phyloP scores from a whole-genome alignment of 2,329 filamentous ascomycete species.

The Pseudogymnoascus verrucosus region DNA sequence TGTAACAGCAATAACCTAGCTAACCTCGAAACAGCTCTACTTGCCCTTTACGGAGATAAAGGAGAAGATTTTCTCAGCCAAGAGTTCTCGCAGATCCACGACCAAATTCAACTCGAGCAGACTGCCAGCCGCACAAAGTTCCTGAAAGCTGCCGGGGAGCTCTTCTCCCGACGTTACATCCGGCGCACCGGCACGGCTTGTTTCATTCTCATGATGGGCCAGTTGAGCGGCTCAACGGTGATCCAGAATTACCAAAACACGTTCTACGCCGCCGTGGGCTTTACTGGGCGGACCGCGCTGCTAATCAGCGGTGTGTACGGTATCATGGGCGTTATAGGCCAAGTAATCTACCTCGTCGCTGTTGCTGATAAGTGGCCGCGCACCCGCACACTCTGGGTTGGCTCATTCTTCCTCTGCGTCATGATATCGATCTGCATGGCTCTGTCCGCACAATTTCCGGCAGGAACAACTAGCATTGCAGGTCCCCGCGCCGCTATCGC shows the following conservation, averaged over 20 bases:
- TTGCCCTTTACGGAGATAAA: slow-evolving; percentile 17
- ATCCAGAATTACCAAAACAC: slow-evolving; percentile 33
- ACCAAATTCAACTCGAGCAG: slow-evolving; percentile 26
- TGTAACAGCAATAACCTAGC: not conserved
- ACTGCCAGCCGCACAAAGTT: slow-evolving; percentile 17
- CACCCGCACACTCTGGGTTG: slow-evolving; percentile 24
- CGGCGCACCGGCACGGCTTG: slow-evolving; percentile 28
- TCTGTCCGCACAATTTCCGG: slow-evolving; percentile 18
- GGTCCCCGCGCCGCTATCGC: slow-evolving; percentile 28
- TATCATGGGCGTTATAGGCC: slow-evolving; percentile 31
- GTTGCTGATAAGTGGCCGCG: slow-evolving; percentile 30
- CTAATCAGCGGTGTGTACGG: slow-evolving; percentile 31
- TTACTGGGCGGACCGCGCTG: slow-evolving; percentile 25
- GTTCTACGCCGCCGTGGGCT: slow-evolving; percentile 30
- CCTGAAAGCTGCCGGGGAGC: slow-evolving; percentile 13
- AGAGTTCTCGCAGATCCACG: slow-evolving; percentile 25
- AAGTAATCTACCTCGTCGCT: slow-evolving; percentile 27
- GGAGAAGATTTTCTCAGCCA: slow-evolving; percentile 19
- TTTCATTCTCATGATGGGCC: slow-evolving; percentile 29
- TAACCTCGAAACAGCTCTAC: slow-evolving; percentile 11
- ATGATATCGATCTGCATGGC: slow-evolving; percentile 21
- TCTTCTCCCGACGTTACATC: slow-evolving; percentile 25
- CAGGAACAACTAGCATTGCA: slow-evolving; percentile 16
- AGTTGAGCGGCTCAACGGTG: slow-evolving; percentile 29
- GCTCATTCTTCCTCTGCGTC: slow-evolving; percentile 15